These are phyloP conservation scores for Scleroderma citrinum DNA, from an alignment of 768 basidiomycete species.

Conservation along the genomic window DNA sequence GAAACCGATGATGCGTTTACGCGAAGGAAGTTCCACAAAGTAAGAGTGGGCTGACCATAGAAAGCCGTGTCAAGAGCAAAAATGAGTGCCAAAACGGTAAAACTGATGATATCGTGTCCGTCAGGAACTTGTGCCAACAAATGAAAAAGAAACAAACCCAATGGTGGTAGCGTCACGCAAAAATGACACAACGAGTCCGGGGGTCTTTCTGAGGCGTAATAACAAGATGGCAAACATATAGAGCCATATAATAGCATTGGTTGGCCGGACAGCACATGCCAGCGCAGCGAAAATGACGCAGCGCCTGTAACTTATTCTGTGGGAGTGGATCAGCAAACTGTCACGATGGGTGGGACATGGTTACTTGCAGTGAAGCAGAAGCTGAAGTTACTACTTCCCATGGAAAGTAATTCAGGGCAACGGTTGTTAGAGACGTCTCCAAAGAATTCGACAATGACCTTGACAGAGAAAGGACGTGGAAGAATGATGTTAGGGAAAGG, in stretches of 20 bases:
- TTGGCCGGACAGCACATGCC: constrained; percentile 81
- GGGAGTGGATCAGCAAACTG: constrained; percentile 26
- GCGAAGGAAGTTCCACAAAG: constrained; percentile 74
- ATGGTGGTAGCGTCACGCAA: constrained; percentile 34
- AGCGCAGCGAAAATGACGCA: constrained; percentile 61
- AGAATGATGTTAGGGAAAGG: constrained; percentile 80
- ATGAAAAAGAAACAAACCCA: constrained; percentile 38
- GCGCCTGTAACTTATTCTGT: constrained; percentile 26
- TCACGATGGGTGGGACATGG: neutral
- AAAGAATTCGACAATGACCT: constrained; percentile 90
- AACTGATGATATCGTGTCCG: constrained; percentile 13
- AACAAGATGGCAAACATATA: constrained; percentile 58
- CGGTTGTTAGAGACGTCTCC: constrained; percentile 78
- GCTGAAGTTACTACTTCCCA: constrained; percentile 45
- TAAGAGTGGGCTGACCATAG: constrained; percentile 61
- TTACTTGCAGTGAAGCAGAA: neutral
- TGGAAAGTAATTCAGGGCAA: constrained; percentile 75
- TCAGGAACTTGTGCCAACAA: constrained; percentile 1
- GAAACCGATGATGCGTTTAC: constrained; percentile 85
- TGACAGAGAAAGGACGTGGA: constrained; percentile 78
- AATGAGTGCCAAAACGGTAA: constrained; percentile 18
- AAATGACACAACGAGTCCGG: constrained; percentile 26
- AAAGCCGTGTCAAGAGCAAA: constrained; percentile 64
- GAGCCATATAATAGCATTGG: constrained; percentile 82
- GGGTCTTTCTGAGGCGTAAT: constrained; percentile 43